Evolutionary conservation across 2,329 filamentous ascomycete genomes (phyloP).

Genomic region (Stemphylium vesicarium): DNA sequence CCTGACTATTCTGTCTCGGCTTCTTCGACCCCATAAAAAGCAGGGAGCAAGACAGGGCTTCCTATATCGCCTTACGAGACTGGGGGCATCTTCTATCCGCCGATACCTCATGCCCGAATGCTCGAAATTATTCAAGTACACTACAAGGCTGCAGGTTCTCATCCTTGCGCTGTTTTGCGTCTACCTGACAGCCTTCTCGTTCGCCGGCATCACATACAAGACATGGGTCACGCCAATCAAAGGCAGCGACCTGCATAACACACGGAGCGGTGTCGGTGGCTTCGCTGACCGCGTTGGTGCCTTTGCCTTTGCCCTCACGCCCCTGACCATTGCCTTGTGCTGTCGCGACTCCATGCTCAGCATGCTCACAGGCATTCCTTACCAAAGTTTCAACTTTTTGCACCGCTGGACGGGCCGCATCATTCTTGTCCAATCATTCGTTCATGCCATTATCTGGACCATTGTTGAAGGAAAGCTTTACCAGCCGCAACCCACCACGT

Average conservation of each 20-base stretch:
- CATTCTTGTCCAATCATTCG: constrained; percentile 8
- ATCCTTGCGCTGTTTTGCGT: constrained; percentile 7
- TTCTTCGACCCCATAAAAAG: background rate
- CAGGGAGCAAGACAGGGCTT: constrained; percentile 6
- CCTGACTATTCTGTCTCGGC: constrained; percentile 3
- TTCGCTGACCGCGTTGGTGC: constrained; percentile 10
- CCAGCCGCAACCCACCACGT: constrained; percentile 9
- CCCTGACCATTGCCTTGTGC: constrained; percentile 8
- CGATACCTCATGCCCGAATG: constrained; percentile 4
- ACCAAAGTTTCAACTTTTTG: constrained; percentile 12
- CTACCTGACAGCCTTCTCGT: constrained; percentile 9
- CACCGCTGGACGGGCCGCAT: constrained; percentile 14
- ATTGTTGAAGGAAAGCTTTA: constrained; percentile 12
- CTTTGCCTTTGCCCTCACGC: constrained; percentile 10
- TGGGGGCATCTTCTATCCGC: background rate
- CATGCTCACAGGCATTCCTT: constrained; percentile 10
- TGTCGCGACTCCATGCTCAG: constrained; percentile 12
- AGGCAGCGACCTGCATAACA: constrained; percentile 6
- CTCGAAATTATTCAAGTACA: constrained; percentile 5
- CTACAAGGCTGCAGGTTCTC: constrained; percentile 7
- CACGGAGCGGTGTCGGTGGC: constrained; percentile 9
- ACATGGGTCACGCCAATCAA: constrained; percentile 10
- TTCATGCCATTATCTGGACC: constrained; percentile 10
- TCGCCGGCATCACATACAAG: constrained; percentile 11
- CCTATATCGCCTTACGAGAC: constrained; percentile 4